Percentiles rank a stretch among this genome's conserved stretches.
phyloP scores from a whole-genome alignment of 2,329 filamentous ascomycete genomes.

The Aspergillus pseudoterreus region DNA sequence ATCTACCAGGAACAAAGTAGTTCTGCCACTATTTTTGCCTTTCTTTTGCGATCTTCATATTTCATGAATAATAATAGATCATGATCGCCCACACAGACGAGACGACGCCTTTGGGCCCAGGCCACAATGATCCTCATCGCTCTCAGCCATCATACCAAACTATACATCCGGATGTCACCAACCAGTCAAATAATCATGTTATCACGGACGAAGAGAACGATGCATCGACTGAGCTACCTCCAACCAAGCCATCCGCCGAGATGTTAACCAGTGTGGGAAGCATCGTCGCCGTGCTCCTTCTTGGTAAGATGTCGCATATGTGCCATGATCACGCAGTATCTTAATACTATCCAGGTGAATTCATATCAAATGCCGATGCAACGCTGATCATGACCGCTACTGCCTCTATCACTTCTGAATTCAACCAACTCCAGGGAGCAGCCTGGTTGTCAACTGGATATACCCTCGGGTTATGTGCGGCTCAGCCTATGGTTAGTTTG shows the following conservation, averaged over 20 bases:
- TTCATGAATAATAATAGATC: background rate
- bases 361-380: conserved; percentile 62
- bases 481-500: conserved; percentile 50
- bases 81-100: background rate
- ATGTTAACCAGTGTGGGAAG: conserved; percentile 17
- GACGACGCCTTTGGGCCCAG: conserved; percentile 1
- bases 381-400: conserved; percentile 66
- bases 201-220: conserved; percentile 6
- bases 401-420: conserved; percentile 59
- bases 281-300: conserved; percentile 25
- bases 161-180: background rate
- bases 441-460: conserved; percentile 57
- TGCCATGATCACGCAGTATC: background rate
- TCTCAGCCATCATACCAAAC: background rate
- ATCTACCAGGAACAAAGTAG: too few species aligned
- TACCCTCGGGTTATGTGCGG: conserved; percentile 49
- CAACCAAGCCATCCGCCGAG: conserved; percentile 2
- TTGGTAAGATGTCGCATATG: conserved; percentile 17
- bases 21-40: too few species aligned
- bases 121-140: background rate
- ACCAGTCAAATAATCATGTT: background rate
- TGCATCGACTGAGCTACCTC: background rate
- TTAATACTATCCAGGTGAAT: conserved; percentile 47
- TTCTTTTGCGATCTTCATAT: too few species aligned
- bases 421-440: conserved; percentile 53